A percentile compares a stretch with the other conserved stretches of the same genome.
These are phyloP conservation scores for Gastrolobium bilobum DNA, from an alignment of 306 rosid species.

Conservation along the genomic window DNA sequence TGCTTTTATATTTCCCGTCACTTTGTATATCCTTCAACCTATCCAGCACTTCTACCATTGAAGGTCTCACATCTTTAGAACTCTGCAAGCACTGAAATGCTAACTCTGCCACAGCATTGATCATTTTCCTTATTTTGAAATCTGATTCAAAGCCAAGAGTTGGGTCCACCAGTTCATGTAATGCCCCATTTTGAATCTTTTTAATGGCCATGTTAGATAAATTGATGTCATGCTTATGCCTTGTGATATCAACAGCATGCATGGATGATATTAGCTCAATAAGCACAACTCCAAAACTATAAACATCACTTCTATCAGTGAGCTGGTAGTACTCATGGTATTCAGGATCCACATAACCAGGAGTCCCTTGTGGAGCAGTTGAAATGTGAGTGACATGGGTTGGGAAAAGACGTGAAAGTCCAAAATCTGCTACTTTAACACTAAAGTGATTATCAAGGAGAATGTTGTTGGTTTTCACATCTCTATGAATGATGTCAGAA, in stretches of 20 bases:
- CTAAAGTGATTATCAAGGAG: constrained; percentile 57
- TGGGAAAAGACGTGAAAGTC: constrained; percentile 55
- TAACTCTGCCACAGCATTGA: constrained; percentile 79
- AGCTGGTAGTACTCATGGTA: constrained; percentile 70
- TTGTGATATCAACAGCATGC: constrained; percentile 83
- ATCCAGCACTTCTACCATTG: constrained; percentile 67
- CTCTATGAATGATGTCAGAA: constrained; percentile 57
- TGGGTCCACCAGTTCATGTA: constrained; percentile 77
- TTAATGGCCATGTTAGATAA: constrained; percentile 82
- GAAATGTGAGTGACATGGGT: constrained; percentile 56
- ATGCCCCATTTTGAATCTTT: constrained; percentile 67
- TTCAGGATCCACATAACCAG: constrained; percentile 60
- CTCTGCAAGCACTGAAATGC: constrained; percentile 86
- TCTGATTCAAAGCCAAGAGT: constrained; percentile 71
- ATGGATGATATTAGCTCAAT: constrained; percentile 79
- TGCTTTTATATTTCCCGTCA: constrained; percentile 41
- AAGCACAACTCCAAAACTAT: constrained; percentile 87
- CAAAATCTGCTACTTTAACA: constrained; percentile 64
- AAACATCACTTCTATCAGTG: constrained; percentile 84
- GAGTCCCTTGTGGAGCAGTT: constrained; percentile 66
- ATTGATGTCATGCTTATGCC: constrained; percentile 78
- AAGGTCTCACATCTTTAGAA: constrained; percentile 73
- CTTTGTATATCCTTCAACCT: constrained; percentile 60
- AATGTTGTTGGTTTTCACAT: constrained; percentile 56
- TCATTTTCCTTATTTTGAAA: constrained; percentile 57